Conservation (phyloP, 352 stramenopile genomes). For the Phytophthora kernoviae region DNA sequence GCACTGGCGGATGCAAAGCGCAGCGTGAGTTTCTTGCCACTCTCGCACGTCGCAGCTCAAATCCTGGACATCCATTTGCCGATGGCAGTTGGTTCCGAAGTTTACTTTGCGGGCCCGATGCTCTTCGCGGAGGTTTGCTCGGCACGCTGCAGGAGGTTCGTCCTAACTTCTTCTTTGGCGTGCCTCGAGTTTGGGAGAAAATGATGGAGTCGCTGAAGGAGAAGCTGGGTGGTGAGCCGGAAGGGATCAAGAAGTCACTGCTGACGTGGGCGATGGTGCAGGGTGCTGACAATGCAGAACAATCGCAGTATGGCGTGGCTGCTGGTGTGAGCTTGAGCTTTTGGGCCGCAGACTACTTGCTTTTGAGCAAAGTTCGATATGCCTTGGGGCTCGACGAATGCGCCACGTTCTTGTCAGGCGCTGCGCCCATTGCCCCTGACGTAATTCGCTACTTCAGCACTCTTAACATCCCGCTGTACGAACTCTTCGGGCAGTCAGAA, state of each 20-base stretch:
- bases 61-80: conserved; percentile 82
- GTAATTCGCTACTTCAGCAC: conserved; percentile 89
- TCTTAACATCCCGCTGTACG: conserved; percentile 94
- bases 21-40: conserved; percentile 80
- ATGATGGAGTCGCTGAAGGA: conserved; percentile 83
- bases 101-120: conserved; percentile 83
- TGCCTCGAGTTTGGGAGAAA: conserved; percentile 89
- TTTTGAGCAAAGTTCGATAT: conserved; percentile 80
- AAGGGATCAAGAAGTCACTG: conserved; percentile 85
- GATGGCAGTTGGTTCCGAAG: conserved; percentile 58
- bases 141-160: conserved; percentile 68
- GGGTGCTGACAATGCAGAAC: conserved; percentile 58
- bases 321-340: conserved; percentile 67
- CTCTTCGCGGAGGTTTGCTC: conserved; percentile 67
- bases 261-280: conserved; percentile 83
- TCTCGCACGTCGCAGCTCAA: conserved; percentile 84
- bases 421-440: conserved; percentile 65
- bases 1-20: conserved; percentile 59
- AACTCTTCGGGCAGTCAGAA: conserved; percentile 93
- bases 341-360: conserved; percentile 80
- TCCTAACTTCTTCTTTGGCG: conserved; percentile 82
- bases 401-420: conserved; percentile 83
- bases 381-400: conserved; percentile 84
- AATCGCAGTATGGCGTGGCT: conserved; percentile 70
- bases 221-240: conserved; percentile 24